phyloP scores from a whole-genome alignment of 169 alveolate species.

The Eimeria maxima region DNA sequence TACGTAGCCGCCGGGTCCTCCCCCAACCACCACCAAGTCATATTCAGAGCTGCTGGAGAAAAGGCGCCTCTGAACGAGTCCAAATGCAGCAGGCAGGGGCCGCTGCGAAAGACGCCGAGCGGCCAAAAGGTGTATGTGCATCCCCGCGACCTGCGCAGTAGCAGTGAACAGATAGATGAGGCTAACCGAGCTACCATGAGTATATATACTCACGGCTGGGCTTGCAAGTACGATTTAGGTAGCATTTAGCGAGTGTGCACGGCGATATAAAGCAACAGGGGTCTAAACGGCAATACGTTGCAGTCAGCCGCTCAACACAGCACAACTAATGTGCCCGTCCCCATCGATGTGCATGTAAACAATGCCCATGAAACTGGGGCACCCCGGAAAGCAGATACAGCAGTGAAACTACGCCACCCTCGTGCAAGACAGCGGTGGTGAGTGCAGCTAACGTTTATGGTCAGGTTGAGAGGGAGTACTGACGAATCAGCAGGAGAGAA shows the following conservation, averaged over 20 bases:
- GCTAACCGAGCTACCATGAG: not conserved
- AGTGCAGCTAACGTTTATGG: not conserved
- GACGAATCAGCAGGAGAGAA: not conserved
- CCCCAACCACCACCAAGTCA: conserved; percentile 95
- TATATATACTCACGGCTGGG: no score
- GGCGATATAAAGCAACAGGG: not conserved
- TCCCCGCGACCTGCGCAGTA: not conserved
- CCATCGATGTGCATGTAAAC: not conserved
- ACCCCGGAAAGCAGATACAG: no score
- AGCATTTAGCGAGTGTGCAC: not conserved
- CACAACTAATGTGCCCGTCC: not conserved
- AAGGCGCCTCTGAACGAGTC: not conserved
- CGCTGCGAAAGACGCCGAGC: not conserved
- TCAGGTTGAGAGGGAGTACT: not conserved
- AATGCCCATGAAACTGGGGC: no score
- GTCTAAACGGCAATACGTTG: not conserved
- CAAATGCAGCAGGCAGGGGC: not conserved
- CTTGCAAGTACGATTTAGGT: no score
- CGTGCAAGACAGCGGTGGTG: not conserved
- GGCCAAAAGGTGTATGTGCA: conserved; percentile 39
- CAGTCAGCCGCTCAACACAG: not conserved
- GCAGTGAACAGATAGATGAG: not conserved
- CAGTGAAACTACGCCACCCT: no score
- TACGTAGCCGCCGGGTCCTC: conserved; percentile 98
- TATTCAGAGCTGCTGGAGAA: conserved; percentile 77